Evolutionary conservation across 768 basidiomycete species (phyloP), one percentile per base, ranked within the genome.

Genomic region (Hortiboletus flavorubellus): DNA sequence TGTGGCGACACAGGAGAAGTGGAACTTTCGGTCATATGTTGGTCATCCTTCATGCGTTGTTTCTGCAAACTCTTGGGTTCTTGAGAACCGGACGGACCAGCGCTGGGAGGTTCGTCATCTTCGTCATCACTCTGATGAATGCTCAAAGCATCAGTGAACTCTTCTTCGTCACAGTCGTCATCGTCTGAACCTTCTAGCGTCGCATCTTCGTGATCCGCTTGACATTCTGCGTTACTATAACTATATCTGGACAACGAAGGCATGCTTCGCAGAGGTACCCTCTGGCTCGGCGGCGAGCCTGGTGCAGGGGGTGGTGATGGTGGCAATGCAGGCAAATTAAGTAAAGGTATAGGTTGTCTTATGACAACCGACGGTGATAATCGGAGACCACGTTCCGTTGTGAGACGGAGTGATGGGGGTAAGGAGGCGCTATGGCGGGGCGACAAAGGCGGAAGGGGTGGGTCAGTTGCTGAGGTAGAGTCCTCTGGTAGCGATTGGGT

Each of bases 201-300:
- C 44, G 50, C 56, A 21, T 54, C 51, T 31, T 66, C 68, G 48
- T 60, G 63, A 40, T 70, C 61, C 8, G 54, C 48, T 57, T 62
- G 55, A 30, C 37, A 43, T 42, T 69, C 72, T 30, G 49, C 18
- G 29, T 67, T 58, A 49, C 60, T 61, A 21, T 16, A 54, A 43
- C 77, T 76, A 30, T 72, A 64, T 63, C 76, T 72, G 16, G 76
- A 74, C 46, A 85, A 64, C 29, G 79, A 82, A 33, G 86, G 86
- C 72, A 85, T 80, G 55, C 73, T 80, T 44, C 75, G 72, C 58
- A 84, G 66, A 12, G 78, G 74, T 43, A 67, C 51, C 42, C 53
- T 58, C 46, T 57, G 52, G 41, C 61, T 61, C 30, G 64, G 60
- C 1, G 51, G 47, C 4, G 58, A 14, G 18, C 53, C 58, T 30